These are phyloP conservation scores for Eucalyptus polybractea DNA, from an alignment of 345 rosid genomes.

Conservation along the genomic window DNA sequence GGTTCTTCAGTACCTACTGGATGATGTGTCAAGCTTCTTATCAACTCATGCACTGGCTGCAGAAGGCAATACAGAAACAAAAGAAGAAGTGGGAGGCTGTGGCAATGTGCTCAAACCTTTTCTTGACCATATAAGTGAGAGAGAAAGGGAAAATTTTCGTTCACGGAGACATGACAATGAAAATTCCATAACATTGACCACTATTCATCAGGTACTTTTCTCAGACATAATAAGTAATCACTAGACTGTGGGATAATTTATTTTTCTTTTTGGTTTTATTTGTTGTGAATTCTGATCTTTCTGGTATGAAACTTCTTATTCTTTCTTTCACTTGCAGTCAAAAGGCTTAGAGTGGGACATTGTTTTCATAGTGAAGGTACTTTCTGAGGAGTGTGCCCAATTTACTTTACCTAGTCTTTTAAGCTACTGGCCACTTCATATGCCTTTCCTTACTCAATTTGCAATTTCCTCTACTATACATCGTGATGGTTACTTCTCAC, in stretches of 20 bases:
- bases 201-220: slow-evolving; percentile 82
- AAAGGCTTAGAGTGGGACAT: slow-evolving; percentile 97
- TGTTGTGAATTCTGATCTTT: neutral
- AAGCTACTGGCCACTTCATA: neutral
- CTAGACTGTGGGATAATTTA: neutral
- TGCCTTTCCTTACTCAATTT: neutral
- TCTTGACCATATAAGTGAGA: slow-evolving; percentile 43
- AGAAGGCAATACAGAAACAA: slow-evolving; percentile 13
- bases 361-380: slow-evolving; percentile 90
- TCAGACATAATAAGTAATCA: neutral
- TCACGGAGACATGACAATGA: slow-evolving; percentile 60
- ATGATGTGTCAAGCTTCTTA: slow-evolving; percentile 72
- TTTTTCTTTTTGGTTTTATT: neutral
- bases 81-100: slow-evolving; percentile 48
- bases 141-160: slow-evolving; percentile 67
- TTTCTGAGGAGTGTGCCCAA: neutral
- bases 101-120: slow-evolving; percentile 35
- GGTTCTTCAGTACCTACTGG: slow-evolving; percentile 87
- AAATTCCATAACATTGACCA: slow-evolving; percentile 82
- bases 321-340: slow-evolving; percentile 46
- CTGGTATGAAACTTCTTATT: neutral
- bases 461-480: neutral
- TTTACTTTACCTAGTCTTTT: neutral
- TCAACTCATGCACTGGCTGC: slow-evolving; percentile 23
- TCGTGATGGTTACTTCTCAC: neutral